Percentiles rank a stretch among this genome's conserved stretches.
These are phyloP conservation scores for Protomyces inundatus DNA, from an alignment of 1,139 yeast species.

Conservation along the genomic window DNA sequence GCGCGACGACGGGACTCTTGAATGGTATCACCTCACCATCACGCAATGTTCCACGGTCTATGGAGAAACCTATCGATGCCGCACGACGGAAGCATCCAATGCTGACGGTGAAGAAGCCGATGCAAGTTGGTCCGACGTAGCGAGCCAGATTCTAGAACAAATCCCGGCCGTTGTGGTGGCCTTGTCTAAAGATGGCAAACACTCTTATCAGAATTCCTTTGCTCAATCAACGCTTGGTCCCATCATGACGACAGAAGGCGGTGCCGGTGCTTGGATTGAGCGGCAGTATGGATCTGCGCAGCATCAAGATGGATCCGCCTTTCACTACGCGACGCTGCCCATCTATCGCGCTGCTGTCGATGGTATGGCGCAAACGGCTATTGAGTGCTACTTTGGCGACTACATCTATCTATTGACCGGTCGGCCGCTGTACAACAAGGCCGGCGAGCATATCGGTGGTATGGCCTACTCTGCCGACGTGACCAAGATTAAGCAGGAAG, in stretches of 20 bases:
- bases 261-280: constrained; percentile 5
- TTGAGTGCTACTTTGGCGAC: constrained; percentile 17
- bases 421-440: constrained; percentile 15
- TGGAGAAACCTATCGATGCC: neutral
- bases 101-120: constrained; percentile 2
- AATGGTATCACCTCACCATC: constrained; percentile 2
- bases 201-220: constrained; percentile 16
- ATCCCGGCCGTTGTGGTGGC: constrained; percentile 21
- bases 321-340: constrained; percentile 1
- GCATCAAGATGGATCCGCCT: constrained; percentile 3
- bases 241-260: constrained; percentile 2
- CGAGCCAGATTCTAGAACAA: constrained; percentile 5
- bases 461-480: constrained; percentile 10
- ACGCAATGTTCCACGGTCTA: neutral
- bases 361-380: neutral
- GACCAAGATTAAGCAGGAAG: constrained; percentile 13
- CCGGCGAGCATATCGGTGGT: constrained; percentile 13
- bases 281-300: constrained; percentile 14
- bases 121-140: constrained; percentile 2
- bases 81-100: neutral
- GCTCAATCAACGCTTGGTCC: constrained; percentile 13
- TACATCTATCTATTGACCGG: constrained; percentile 13
- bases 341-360: constrained; percentile 6
- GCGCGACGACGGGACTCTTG: neutral
- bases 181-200: constrained; percentile 13